These are phyloP conservation scores for Allantophomopsis cytisporea DNA, from an alignment of 2,329 filamentous ascomycete genomes.

Conservation along the genomic window DNA sequence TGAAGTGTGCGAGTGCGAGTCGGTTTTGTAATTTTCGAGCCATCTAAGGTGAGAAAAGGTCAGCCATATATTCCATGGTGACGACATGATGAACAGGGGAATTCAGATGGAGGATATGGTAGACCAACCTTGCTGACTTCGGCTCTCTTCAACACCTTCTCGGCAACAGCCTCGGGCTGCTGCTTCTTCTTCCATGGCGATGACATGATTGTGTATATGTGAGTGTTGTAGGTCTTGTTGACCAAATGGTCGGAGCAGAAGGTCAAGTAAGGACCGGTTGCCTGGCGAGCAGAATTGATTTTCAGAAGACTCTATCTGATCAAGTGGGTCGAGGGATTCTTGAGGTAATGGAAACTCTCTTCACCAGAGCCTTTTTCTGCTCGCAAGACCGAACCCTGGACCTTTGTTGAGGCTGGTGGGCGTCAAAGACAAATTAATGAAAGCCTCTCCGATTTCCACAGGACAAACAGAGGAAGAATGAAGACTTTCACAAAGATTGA, in stretches of 20 bases:
- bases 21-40: conserved; percentile 86
- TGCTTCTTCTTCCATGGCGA: conserved; percentile 41
- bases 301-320: too few species aligned
- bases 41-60: conserved; percentile 46
- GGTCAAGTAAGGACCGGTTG: neutral
- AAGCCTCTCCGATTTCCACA: too few species aligned
- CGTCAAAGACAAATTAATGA: too few species aligned
- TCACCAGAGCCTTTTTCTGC: too few species aligned
- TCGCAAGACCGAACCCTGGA: too few species aligned
- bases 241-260: neutral
- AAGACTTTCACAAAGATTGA: too few species aligned
- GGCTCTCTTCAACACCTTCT: conserved; percentile 57
- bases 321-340: too few species aligned
- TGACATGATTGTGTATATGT: conserved; percentile 27
- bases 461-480: too few species aligned
- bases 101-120: conserved; percentile 8
- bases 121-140: conserved; percentile 60
- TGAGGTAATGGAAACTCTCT: too few species aligned
- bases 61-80: conserved; percentile 2
- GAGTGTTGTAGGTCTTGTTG: neutral
- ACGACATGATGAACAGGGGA: neutral
- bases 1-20: conserved; percentile 90
- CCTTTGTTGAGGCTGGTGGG: too few species aligned
- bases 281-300: too few species aligned
- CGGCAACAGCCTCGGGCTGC: conserved; percentile 49